These are phyloP conservation scores for Neofusicoccum umdonicola DNA, from an alignment of 2,329 filamentous ascomycete genomes.

Conservation along the genomic window DNA sequence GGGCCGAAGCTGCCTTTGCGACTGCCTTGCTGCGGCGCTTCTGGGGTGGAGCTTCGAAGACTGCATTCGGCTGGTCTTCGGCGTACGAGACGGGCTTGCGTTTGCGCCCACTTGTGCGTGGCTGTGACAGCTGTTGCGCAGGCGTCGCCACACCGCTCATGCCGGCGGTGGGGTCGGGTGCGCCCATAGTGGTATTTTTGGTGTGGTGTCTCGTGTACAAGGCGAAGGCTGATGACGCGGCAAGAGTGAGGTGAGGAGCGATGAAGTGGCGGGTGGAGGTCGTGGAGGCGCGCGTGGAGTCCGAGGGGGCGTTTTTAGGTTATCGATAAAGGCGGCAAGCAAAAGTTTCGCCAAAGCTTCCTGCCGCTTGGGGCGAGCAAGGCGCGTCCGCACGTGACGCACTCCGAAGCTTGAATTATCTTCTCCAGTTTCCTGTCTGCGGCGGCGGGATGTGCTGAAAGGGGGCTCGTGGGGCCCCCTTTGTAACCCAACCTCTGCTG, in stretches of 20 bases:
- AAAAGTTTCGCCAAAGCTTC: not conserved
- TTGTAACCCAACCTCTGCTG: constrained; percentile 9
- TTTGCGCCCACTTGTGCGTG: constrained; percentile 4
- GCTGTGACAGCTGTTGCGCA: not conserved
- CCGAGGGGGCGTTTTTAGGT: not conserved
- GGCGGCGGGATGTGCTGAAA: not conserved
- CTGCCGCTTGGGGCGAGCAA: not conserved
- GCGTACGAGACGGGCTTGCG: constrained; percentile 7
- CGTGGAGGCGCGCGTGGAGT: constrained; percentile 10
- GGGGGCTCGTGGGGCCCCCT: not conserved
- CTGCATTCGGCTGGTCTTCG: not conserved
- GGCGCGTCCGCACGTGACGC: constrained; percentile 13
- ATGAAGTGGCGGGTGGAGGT: constrained; percentile 15
- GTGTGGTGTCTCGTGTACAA: constrained; percentile 4
- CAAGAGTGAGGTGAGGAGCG: constrained; percentile 1
- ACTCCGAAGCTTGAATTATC: not conserved
- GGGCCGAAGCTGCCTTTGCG: not conserved
- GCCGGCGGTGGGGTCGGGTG: not conserved
- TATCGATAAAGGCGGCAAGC: constrained; percentile 1
- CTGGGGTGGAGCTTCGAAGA: not conserved
- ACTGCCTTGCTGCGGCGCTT: constrained; percentile 1
- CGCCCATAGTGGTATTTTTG: not conserved
- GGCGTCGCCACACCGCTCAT: constrained; percentile 11
- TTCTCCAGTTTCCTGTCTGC: not conserved
- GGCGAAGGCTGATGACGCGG: not conserved